Base-by-base conservation (phyloP, 768 basidiomycete genomes). In the Termitomyces sp. region DNA sequence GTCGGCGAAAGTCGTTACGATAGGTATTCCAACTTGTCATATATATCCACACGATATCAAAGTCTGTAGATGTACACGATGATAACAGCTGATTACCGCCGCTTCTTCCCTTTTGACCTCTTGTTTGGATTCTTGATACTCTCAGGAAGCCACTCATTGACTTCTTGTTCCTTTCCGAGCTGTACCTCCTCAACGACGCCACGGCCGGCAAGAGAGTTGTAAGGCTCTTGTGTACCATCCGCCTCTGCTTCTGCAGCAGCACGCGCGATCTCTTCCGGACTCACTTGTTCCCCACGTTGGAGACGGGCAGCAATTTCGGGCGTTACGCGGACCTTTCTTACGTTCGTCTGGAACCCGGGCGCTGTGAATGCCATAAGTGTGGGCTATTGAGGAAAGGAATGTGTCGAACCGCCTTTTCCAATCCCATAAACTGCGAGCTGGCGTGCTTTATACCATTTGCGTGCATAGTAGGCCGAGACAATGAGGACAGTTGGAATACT, bases 301-400 rank as follows among this genome's bases (percentile, higher is more conserved):
- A 83, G 69, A 13, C 82, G 78, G 5, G 77, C 80, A 24, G 80
- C 80, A 43, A 83, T 79, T 63, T 81, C 81, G 4, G 82, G 80
- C 2, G 82, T 80, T 53, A 83, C 73, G 24, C 77, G 79, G 24
- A 83, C 71, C 38, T 71, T 70, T 40, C 73, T 72, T 42, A 83
- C 81, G 54, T 74, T 77, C 0, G 82, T 83, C 65, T 82, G 81
- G 66, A 83, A 83, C 7, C 82, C 82, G 3, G 77, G 76, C 1
- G 82, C 81, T 81, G 33, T 20, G 40, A 42, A 22, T 35, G 33
- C 16, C n/a, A 10, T 58, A 14, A 63, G 36, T 32, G n/a, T 28
- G 26, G 26, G 45, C 32, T 28, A 26, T 45, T 7, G 44, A 49
- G 24, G 26, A 32, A 40, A 7, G 20, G 12, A 38, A 6, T 20